Percentiles rank a stretch among this genome's conserved stretches.
These are phyloP conservation scores for Termitomyces sp. DNA, from an alignment of 768 basidiomycete species.

Conservation along the genomic window DNA sequence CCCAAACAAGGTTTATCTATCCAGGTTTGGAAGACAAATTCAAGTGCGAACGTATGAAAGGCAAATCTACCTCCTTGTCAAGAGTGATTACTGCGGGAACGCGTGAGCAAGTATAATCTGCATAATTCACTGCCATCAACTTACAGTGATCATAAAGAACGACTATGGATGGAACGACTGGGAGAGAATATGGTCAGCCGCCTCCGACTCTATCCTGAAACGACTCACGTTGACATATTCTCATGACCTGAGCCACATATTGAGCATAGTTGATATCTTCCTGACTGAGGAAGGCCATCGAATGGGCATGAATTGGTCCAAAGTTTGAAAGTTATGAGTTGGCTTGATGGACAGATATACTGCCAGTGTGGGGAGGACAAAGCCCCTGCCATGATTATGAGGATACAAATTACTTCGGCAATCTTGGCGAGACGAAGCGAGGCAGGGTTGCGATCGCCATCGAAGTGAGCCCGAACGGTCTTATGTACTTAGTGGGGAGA, in stretches of 20 bases:
- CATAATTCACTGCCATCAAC: background rate
- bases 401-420: background rate
- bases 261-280: background rate
- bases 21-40: background rate
- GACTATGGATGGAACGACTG: slow-evolving; percentile 17
- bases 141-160: slow-evolving; percentile 21
- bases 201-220: background rate
- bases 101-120: background rate
- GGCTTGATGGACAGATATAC: background rate
- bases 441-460: slow-evolving; percentile 5
- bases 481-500: no score
- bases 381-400: background rate
- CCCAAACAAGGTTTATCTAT: slow-evolving; percentile 24
- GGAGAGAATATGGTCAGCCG: background rate
- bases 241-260: slow-evolving; percentile 10
- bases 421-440: background rate
- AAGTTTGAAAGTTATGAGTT: background rate
- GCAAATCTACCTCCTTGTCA: slow-evolving; percentile 17
- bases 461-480: background rate
- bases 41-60: background rate
- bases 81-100: slow-evolving; percentile 21
- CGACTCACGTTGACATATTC: slow-evolving; percentile 18
- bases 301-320: background rate
- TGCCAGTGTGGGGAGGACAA: background rate
- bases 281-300: slow-evolving; percentile 1